A percentile compares a stretch with the other conserved stretches of the same genome.
phyloP scores from a whole-genome alignment of 306 rosid genomes.

The Prunus dulcis region DNA sequence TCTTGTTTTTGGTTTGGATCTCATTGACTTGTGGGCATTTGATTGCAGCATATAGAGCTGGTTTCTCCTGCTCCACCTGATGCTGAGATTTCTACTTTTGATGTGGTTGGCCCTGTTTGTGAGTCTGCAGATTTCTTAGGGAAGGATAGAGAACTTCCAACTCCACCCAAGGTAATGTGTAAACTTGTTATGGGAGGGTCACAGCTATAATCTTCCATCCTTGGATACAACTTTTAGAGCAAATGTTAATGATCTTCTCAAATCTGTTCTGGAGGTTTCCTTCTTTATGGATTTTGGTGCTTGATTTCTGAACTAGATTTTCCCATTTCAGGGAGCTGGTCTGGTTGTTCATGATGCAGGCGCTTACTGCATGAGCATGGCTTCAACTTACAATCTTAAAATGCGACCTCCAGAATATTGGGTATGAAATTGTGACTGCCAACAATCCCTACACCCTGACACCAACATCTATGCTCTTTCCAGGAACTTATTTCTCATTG shows the following conservation, averaged over 20 bases:
- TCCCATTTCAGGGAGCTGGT: conserved; percentile 75
- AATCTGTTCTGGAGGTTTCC: background rate
- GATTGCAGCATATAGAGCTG: conserved; percentile 85
- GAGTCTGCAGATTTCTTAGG: conserved; percentile 68
- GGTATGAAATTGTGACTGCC: conserved; percentile 38
- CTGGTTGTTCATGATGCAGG: conserved; percentile 98
- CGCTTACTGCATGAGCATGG: conserved; percentile 99
- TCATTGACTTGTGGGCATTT: conserved; percentile 13
- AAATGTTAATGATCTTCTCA: background rate
- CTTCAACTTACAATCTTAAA: conserved; percentile 93
- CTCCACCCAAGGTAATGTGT: conserved; percentile 39
- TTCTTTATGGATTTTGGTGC: background rate
- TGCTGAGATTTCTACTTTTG: conserved; percentile 43
- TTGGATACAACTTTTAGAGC: background rate
- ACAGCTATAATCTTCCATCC: background rate
- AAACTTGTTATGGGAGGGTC: background rate
- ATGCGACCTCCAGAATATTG: conserved; percentile 98
- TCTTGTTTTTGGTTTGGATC: background rate
- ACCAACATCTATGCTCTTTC: background rate
- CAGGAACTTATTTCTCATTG: background rate
- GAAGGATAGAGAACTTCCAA: conserved; percentile 52
- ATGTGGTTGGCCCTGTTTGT: conserved; percentile 65
- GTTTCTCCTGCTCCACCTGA: conserved; percentile 68
- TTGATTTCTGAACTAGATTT: conserved; percentile 17
- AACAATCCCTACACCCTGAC: background rate